These are phyloP conservation scores for Penicillium sp. DNA, from an alignment of 2,329 filamentous ascomycete genomes.

Conservation along the genomic window DNA sequence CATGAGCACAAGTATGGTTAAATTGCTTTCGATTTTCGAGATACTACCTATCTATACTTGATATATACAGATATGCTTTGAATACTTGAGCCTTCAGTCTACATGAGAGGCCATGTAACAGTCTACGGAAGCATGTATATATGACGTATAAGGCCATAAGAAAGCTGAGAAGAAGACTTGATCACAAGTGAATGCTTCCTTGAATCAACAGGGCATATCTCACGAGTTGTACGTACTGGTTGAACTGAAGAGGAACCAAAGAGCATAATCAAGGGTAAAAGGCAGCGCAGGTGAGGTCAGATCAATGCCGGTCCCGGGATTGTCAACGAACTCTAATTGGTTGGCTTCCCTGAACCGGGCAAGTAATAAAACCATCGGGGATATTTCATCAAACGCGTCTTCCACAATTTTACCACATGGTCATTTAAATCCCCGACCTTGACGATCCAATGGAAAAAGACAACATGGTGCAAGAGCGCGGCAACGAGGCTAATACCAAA, in stretches of 20 bases:
- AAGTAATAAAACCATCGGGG: background rate
- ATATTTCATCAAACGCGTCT: background rate
- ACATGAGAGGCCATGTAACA: too few relatives aligned
- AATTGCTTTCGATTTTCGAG: background rate
- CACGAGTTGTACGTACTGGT: background rate
- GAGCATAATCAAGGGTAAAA: background rate
- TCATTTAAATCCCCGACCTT: background rate
- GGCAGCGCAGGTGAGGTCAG: background rate
- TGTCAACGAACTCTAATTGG: background rate
- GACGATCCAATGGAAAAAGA: background rate
- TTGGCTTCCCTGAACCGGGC: slow-evolving; percentile 3
- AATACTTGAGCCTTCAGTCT: background rate
- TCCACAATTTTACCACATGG: slow-evolving; percentile 3
- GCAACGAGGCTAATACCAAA: background rate
- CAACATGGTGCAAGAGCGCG: background rate
- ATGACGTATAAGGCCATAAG: background rate
- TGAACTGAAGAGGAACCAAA: background rate
- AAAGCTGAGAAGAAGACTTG: background rate
- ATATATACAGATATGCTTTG: background rate
- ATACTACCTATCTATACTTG: background rate
- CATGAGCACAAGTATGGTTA: background rate
- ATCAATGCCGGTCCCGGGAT: slow-evolving; percentile 3
- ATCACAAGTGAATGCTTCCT: background rate
- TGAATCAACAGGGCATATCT: background rate
- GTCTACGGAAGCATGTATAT: too few relatives aligned